Conservation (phyloP, 2,329 filamentous ascomycete species). For the Colletotrichum caudatum region DNA sequence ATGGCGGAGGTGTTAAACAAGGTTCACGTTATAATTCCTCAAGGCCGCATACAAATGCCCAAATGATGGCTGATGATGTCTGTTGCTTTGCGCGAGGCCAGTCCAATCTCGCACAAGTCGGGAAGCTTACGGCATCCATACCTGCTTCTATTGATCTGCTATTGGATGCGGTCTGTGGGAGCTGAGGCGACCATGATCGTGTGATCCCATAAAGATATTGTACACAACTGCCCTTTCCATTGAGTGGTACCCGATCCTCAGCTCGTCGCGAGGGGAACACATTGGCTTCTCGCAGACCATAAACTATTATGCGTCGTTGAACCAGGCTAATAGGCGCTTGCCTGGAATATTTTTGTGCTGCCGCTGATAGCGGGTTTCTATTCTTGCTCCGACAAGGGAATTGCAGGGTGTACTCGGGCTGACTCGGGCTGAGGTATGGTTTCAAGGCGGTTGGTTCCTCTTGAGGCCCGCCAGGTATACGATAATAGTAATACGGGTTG, state of each 20-base stretch:
- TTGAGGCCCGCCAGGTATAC: too few relatives aligned
- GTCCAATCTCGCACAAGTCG: slow-evolving; percentile 11
- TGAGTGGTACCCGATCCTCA: slow-evolving; percentile 10
- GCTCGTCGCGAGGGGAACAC: slow-evolving; percentile 24
- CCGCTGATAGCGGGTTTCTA: slow-evolving; percentile 23
- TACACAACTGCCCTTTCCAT: not conserved
- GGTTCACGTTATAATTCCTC: not conserved
- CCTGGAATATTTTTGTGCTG: slow-evolving; percentile 3
- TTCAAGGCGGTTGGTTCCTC: too few relatives aligned
- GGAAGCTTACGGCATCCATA: slow-evolving; percentile 24
- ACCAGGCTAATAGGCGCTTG: slow-evolving; percentile 19
- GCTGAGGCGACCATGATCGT: not conserved
- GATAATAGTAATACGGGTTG: too few relatives aligned
- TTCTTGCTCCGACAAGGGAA: slow-evolving; percentile 16
- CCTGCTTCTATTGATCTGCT: slow-evolving; percentile 4
- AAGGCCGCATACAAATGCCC: not conserved
- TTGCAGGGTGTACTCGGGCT: not conserved
- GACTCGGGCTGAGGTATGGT: too few relatives aligned
- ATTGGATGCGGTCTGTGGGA: not conserved
- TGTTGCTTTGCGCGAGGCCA: not conserved
- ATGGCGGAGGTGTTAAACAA: not conserved
- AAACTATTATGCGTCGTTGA: slow-evolving; percentile 6
- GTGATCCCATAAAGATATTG: not conserved
- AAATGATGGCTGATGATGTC: not conserved
- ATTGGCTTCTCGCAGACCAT: slow-evolving; percentile 7